Evolutionary conservation across 2,329 filamentous ascomycete species (phyloP).

Genomic region (Sodiomyces alkalinus): DNA sequence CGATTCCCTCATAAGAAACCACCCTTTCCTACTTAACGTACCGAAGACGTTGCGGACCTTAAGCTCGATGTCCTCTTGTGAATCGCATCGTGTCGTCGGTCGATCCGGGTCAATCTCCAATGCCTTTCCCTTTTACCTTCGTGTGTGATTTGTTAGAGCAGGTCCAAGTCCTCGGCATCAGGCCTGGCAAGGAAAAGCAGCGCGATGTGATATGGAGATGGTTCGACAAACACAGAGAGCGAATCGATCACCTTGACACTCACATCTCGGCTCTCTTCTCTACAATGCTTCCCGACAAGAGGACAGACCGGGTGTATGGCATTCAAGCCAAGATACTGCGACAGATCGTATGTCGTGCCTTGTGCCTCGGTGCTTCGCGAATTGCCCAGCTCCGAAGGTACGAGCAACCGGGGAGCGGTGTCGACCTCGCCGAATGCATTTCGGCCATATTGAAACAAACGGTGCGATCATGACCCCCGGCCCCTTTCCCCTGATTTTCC

Average conservation of each 20-base stretch:
- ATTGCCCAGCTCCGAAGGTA: conserved; percentile 48
- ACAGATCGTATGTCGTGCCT: conserved; percentile 47
- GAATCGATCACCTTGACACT: conserved; percentile 40
- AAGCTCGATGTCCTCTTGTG: no score
- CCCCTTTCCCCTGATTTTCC: no score
- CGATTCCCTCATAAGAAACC: no score
- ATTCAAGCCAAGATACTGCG: conserved; percentile 48
- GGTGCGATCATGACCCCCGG: no score
- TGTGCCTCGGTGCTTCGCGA: conserved; percentile 49
- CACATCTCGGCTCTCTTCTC: conserved; percentile 54
- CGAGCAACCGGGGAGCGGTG: conserved; percentile 34
- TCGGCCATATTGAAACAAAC: no score
- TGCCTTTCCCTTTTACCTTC: conserved; percentile 53
- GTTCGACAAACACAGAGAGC: conserved; percentile 49
- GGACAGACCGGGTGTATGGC: conserved; percentile 64
- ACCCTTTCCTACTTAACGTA: no score
- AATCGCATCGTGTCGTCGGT: no score
- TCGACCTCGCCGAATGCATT: conserved; percentile 59
- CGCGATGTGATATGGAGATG: no score
- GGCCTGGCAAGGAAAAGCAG: no score
- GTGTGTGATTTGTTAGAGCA: conserved; percentile 61
- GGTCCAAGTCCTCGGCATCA: no score
- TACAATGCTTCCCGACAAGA: conserved; percentile 58
- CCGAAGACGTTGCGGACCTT: no score
- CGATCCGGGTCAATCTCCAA: conserved; percentile 14